Base-by-base conservation (phyloP, 1,284 basidiomycete species). In the Ustilago crameri region DNA sequence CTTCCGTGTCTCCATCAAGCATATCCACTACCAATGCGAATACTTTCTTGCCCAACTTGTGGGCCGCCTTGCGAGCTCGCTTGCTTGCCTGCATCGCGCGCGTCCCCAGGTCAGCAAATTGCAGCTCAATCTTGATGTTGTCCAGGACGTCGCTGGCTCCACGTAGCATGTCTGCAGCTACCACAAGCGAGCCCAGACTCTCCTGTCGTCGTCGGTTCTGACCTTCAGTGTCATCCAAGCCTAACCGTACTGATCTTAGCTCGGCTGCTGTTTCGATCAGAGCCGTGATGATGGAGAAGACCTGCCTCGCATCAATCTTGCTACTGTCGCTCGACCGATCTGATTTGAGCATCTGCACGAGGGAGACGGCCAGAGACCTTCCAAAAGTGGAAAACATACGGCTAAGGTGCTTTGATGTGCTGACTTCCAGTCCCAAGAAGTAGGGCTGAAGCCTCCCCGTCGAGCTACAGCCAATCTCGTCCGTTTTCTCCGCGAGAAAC, bases 1-100 rank as follows among this genome's bases (percentile, higher is more conserved):
- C 70, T 20, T 78, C 69, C 18, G 54, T 55, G 22, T 80, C 79
- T 0, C 56, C 61, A 23, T 78, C 67, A 46, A 79, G 66, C 26
- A 64, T 44, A 9, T 74, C 71, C 45, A 72, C 53, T 0, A 80
- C 55, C 18, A 48, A 20, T 8, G 41, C 43, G 10, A 73, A 53
- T 2, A 76, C 47, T 15, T 51, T 51, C 50, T 59, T 61, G 3
- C 69, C 76, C 15, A 79, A 43, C 23, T 51, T 60, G 34, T 80
- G 74, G 15, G 77, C 71, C 10, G 48, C 43, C 46, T 74, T 77
- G 17, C 78, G 50, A 26, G 62, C 48, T 27, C 49, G 41, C 27
- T 58, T 74, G 3, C 61, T 55, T n/a, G 53, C 56, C 44, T 58
- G 52, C 22, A 10, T 49, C 18, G 37, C 48, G 1, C 35, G 46